These are phyloP conservation scores for Ceratocystis cubensis DNA, from an alignment of 2,329 filamentous ascomycete genomes.

Conservation along the genomic window DNA sequence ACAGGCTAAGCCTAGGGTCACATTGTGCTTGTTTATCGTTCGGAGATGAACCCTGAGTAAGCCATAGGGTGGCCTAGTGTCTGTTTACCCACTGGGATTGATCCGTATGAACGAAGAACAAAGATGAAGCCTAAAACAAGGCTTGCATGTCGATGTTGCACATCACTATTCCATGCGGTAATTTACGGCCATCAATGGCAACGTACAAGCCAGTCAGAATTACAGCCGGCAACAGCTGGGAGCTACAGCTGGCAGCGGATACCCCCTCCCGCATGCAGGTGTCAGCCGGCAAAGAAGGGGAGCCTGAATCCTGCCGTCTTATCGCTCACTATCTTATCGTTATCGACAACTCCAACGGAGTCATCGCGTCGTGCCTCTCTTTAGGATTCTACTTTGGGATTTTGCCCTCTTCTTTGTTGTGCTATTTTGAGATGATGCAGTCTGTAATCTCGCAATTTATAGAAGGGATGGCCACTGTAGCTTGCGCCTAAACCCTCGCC, in stretches of 20 bases:
- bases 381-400: too few species aligned
- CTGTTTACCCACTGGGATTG: neutral
- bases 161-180: slow-evolving; percentile 5
- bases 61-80: neutral
- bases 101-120: neutral
- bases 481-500: neutral
- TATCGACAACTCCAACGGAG: neutral
- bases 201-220: neutral
- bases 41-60: neutral
- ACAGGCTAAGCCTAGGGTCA: neutral
- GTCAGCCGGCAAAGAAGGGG: neutral
- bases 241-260: neutral
- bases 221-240: neutral
- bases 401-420: neutral
- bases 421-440: slow-evolving; percentile 9
- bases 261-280: neutral
- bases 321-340: neutral
- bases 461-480: slow-evolving; percentile 7
- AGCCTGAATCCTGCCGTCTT: neutral
- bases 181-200: neutral
- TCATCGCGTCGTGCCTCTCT: too few species aligned
- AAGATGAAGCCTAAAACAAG: neutral
- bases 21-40: neutral
- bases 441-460: neutral
- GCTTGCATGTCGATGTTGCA: neutral